Conservation (phyloP, 2,329 filamentous ascomycete genomes). For the Ophiocordyceps camponoti-floridani region DNA sequence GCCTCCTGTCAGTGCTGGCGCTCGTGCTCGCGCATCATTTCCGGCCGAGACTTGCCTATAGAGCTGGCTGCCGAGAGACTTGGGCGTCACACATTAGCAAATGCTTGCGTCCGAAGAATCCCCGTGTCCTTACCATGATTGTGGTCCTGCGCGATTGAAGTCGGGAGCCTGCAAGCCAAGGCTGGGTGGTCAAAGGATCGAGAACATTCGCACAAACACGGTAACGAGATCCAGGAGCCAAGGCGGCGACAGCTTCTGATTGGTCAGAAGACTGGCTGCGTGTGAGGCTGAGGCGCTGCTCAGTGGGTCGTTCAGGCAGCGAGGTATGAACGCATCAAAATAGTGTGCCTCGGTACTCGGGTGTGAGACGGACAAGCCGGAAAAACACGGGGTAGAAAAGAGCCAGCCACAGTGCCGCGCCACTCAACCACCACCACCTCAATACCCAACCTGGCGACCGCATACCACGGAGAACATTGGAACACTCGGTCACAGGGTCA, state of each 20-base stretch:
- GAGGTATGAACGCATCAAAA: background rate
- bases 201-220: constrained; percentile 6
- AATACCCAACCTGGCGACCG: no score
- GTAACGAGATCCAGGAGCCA: background rate
- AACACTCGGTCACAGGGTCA: background rate
- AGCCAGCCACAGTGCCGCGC: no score
- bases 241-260: background rate
- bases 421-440: no score
- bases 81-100: constrained; percentile 17
- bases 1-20: constrained; percentile 8
- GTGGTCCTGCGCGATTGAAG: constrained; percentile 11
- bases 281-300: no score
- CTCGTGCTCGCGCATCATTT: constrained; percentile 5
- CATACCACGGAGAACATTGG: no score
- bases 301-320: background rate
- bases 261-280: background rate
- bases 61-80: constrained; percentile 19
- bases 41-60: constrained; percentile 19
- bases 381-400: no score
- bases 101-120: constrained; percentile 1
- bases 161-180: background rate
- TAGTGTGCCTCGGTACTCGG: background rate
- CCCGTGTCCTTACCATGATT: constrained; percentile 18
- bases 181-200: constrained; percentile 6
- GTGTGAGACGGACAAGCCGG: background rate